Evolutionary conservation across 2,329 filamentous ascomycete genomes (phyloP).

Genomic region (Cylindrodendrum hubeiense): DNA sequence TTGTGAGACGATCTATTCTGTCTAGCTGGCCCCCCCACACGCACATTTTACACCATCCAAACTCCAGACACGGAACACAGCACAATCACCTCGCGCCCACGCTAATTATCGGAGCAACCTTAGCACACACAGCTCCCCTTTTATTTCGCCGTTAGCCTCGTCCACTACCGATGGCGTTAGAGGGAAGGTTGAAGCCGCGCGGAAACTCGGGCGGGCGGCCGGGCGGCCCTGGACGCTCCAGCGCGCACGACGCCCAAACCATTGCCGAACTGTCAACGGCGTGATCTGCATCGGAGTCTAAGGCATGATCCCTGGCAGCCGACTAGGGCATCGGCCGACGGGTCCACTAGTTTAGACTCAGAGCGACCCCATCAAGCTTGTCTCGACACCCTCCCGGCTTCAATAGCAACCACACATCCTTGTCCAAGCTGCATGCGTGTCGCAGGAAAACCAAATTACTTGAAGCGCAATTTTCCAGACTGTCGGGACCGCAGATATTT

Average conservation of each 20-base stretch:
- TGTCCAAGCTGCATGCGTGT: constrained; percentile 39
- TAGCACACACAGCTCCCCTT: not conserved
- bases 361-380: constrained; percentile 37
- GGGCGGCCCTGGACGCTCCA: constrained; percentile 24
- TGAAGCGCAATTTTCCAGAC: constrained; percentile 52
- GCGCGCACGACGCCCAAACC: constrained; percentile 25
- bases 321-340: constrained; percentile 36
- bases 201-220: constrained; percentile 24
- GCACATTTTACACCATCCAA: not conserved
- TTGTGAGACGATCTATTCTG: constrained; percentile 22
- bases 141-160: not conserved
- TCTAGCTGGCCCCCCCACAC: constrained; percentile 18
- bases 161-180: not conserved
- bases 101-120: not conserved
- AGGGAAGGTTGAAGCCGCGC: constrained; percentile 4
- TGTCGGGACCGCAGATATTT: constrained; percentile 48
- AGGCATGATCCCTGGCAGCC: constrained; percentile 42
- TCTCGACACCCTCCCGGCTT: constrained; percentile 39
- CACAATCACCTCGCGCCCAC: not conserved
- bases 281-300: constrained; percentile 47
- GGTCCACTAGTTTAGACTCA: constrained; percentile 42
- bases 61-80: not conserved
- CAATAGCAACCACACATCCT: constrained; percentile 32
- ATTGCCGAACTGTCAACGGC: constrained; percentile 47
- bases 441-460: constrained; percentile 45